Evolutionary conservation across 208 protist genomes (phyloP).

Genomic region (Blechomonas ayalai): DNA sequence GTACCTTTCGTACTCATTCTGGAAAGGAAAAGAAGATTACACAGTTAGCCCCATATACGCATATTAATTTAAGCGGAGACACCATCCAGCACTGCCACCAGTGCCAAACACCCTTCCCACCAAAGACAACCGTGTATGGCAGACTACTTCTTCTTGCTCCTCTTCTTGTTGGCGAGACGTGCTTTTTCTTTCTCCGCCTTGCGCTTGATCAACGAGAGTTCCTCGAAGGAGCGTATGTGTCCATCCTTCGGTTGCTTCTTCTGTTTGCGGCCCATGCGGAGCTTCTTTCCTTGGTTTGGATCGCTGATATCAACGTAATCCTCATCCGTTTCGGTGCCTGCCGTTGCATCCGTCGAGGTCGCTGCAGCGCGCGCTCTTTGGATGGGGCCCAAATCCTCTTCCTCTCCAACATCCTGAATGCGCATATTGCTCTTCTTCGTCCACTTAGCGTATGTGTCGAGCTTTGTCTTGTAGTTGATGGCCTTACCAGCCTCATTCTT

Average conservation of each 20-base stretch:
- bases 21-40: too few species aligned
- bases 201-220: constrained; percentile 68
- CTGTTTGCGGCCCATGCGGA: constrained; percentile 81
- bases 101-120: too few species aligned
- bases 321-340: constrained; percentile 29
- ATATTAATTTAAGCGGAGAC: too few species aligned
- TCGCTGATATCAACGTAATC: constrained; percentile 81
- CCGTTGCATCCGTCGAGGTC: constrained; percentile 6
- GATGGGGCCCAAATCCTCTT: constrained; percentile 79
- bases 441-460: constrained; percentile 84
- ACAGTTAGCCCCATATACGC: too few species aligned
- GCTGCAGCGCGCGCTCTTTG: constrained; percentile 56
- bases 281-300: constrained; percentile 89
- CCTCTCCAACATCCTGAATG: constrained; percentile 88
- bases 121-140: not conserved
- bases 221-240: constrained; percentile 80
- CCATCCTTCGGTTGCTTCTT: constrained; percentile 83
- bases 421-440: constrained; percentile 89
- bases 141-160: constrained; percentile 23
- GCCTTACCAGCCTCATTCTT: constrained; percentile 91
- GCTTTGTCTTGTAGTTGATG: constrained; percentile 89
- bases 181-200: constrained; percentile 77
- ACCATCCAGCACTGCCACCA: too few species aligned
- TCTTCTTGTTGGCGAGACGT: constrained; percentile 52
- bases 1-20: too few species aligned